Evolutionary conservation across 2,329 filamentous ascomycete genomes (phyloP), one percentile per base, ranked within the genome.

Genomic region (Mycosphaerella arachidis): DNA sequence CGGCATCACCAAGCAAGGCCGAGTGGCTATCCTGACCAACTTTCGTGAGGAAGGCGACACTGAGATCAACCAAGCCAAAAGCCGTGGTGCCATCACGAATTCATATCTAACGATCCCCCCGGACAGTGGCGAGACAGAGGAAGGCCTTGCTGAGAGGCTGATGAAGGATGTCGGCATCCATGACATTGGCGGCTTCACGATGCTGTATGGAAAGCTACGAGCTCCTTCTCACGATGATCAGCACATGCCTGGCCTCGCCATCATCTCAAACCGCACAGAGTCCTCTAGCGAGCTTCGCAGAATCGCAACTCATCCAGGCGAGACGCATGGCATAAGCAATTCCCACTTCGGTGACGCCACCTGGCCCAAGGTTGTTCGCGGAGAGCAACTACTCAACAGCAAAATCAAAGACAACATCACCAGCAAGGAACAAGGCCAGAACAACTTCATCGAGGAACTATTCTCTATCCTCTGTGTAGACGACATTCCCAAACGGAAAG

Each of bases 21-120:
- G 84, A 58, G 70, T 88, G 51, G 84, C 84, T 2, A 81, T 86
- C 6, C 76, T 88, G 33, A 87, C 85, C 53, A 88, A 88, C 72
- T 87, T 85, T 70, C 82, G 83, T 43, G 85, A 87, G 70, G 73
- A 75, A 27, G 73, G 79, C 18, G 68, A 56, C 16, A 57, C 60
- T 35, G 67, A 71, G 24, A 71, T 79, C 29, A 70, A 77, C 48
- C 74, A 74, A 52, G 72, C 73, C 48, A 80, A 81, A 45, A 85
- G 82, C 63, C 78, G 85, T 29, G 85, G 85, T 1, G 76, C 78
- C 8, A 85, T 87, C 46, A 82, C 85, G 30, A 86, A 83, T 61
- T 78, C 79, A n/a, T 87, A 82, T 73, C 72, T 88, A 13, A 80
- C 79, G 9, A 74, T 78, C 13, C 68, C 76, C 6, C 73, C 77